Percentiles rank a stretch among this genome's conserved stretches.
Conservation (phyloP, 768 basidiomycete species). For the Kwoniella botswanensis region DNA sequence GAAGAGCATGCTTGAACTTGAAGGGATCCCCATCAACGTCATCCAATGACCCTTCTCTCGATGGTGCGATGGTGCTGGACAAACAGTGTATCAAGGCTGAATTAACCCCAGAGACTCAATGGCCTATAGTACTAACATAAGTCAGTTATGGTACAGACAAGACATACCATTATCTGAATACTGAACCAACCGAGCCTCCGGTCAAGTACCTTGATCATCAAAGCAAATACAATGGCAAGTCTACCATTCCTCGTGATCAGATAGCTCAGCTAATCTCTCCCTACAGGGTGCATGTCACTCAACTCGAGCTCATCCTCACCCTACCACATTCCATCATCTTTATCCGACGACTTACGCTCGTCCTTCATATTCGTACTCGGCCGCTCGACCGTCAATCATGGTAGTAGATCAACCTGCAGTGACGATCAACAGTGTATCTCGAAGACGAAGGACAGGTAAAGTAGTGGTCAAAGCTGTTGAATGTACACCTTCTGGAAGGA, state of each 20-base stretch:
- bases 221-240: not conserved
- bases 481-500: constrained; percentile 3
- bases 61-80: too few species aligned
- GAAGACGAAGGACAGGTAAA: constrained; percentile 2
- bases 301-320: not conserved
- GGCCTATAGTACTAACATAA: too few species aligned
- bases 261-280: not conserved
- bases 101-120: too few species aligned
- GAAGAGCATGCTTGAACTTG: too few species aligned
- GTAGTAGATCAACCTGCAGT: not conserved
- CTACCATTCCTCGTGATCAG: not conserved
- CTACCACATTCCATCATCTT: not conserved
- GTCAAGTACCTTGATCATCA: not conserved
- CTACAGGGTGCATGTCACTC: not conserved
- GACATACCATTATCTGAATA: too few species aligned
- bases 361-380: too few species aligned
- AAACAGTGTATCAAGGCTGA: too few species aligned
- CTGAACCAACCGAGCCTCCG: not conserved
- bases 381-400: not conserved
- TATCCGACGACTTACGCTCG: not conserved
- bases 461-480: constrained; percentile 2
- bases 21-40: too few species aligned
- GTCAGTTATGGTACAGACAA: too few species aligned
- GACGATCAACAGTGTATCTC: not conserved
- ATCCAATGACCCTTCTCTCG: too few species aligned